phyloP scores from a whole-genome alignment of 345 rosid species.

The Ceriops zippeliana region DNA sequence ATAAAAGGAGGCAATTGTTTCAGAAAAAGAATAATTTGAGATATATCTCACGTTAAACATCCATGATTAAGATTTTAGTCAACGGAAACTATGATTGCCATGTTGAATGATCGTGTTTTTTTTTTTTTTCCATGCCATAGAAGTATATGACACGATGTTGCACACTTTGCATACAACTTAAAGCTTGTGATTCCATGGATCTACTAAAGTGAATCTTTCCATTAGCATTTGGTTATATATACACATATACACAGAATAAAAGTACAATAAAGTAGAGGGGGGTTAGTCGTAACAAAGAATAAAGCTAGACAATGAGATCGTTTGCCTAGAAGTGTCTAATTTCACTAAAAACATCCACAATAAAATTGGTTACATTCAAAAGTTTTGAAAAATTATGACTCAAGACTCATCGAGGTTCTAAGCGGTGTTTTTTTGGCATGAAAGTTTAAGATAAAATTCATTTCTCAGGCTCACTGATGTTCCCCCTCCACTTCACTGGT shows the following conservation, averaged over 20 bases:
- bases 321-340: too few species aligned
- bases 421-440: too few species aligned
- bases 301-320: too few species aligned
- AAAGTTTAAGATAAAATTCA: too few species aligned
- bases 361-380: not conserved
- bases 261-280: too few species aligned
- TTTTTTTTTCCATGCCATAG: not conserved
- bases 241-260: too few species aligned
- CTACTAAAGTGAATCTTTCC: slow-evolving; percentile 13
- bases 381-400: not conserved
- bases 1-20: too few species aligned
- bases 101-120: not conserved
- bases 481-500: not conserved
- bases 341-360: too few species aligned
- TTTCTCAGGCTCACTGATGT: too few species aligned
- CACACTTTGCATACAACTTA: slow-evolving; percentile 28
- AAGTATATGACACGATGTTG: slow-evolving; percentile 10
- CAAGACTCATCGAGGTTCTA: too few species aligned
- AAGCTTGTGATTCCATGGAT: slow-evolving; percentile 6
- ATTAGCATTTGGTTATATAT: not conserved
- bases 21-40: not conserved
- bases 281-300: too few species aligned
- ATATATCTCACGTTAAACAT: not conserved
- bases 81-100: not conserved
- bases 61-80: slow-evolving; percentile 1